Base-by-base conservation (phyloP, 257 asterid genomes). In the Penstemon davidsonii region DNA sequence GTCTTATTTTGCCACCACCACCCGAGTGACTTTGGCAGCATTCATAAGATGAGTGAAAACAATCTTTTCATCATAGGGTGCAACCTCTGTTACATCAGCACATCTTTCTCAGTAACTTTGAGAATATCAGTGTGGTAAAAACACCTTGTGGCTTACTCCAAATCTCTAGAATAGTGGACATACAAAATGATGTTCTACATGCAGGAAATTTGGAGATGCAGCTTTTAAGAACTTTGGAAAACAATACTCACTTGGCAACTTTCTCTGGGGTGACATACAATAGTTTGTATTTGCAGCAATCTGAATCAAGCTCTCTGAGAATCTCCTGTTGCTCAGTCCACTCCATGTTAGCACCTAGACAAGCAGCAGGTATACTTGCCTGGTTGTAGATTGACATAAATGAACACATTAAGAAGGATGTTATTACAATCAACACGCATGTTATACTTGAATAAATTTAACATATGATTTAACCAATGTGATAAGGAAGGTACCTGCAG, bases 291-390 rank as follows among this genome's bases (percentile, higher is more conserved):
- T 75, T 87, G 83, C 93, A 85, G 75, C 76, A 58, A 50, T 83
- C 91, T 69, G 96, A 83, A 79, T 38, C 85, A 58, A 94, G 88
- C 82, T 94, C 99, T 73, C 97, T 87, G 62, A 94, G 69, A 79
- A 94, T 94, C 79, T 90, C 99, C 84, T 90, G 99, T 72, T 94
- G 99, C 83, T 94, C 96, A 41, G 84, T 50, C 99, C 99, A 91
- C 71, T 91, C 99, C 96, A 94, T 80, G 80, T 43, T 94, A 77
- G 99, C 96, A 84, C 97, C 91, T 58, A 93, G 87, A 85, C 87
- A 90, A 62, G 99, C 82, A 71, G 97, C 96, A 68, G 89, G 88
- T 80, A 90, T 87, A 77, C 88, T 93, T 66, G 92, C 96, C 99
- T 82, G 75, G 78, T 77, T 51, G 68, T 73, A 57, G 2, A 25